Evolutionary conservation across 1,284 basidiomycete genomes (phyloP).

Genomic region (Irpex lacteus): DNA sequence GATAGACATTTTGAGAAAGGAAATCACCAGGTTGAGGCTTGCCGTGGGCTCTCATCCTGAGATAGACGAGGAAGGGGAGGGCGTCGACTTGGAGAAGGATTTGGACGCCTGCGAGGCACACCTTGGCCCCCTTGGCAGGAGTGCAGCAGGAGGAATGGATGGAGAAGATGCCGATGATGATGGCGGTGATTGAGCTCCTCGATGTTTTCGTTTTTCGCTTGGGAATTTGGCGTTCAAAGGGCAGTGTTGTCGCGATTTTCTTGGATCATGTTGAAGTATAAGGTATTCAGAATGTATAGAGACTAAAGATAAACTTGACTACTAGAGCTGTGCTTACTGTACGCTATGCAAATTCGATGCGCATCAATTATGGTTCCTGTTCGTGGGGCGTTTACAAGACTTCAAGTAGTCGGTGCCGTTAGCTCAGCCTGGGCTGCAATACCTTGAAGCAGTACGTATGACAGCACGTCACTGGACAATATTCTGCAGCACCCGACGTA

Average conservation of each 20-base stretch:
- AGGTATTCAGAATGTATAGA: neutral
- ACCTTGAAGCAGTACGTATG: neutral
- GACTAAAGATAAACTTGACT: neutral
- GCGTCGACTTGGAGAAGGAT: slow-evolving; percentile 31
- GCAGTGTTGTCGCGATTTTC: neutral
- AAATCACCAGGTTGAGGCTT: slow-evolving; percentile 62
- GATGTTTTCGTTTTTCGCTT: neutral
- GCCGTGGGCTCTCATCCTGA: slow-evolving; percentile 14
- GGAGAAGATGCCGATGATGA: slow-evolving; percentile 32
- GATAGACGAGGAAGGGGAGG: slow-evolving; percentile 25
- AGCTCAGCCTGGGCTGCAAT: too few species aligned
- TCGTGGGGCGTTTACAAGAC: neutral
- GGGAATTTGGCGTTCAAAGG: neutral
- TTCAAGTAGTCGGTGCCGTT: neutral
- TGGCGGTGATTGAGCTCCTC: slow-evolving; percentile 15
- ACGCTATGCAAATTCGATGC: neutral
- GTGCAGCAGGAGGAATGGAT: slow-evolving; percentile 18
- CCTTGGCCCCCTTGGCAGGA: slow-evolving; percentile 18
- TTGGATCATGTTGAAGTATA: neutral
- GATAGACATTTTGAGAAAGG: slow-evolving; percentile 66
- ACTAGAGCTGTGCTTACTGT: neutral
- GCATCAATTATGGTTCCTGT: neutral
- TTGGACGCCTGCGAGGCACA: slow-evolving; percentile 30
- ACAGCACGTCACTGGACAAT: neutral
- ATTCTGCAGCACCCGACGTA: neutral